Evolutionary conservation across 768 basidiomycete genomes (phyloP).

Genomic region (Leccinum fibrillosum): DNA sequence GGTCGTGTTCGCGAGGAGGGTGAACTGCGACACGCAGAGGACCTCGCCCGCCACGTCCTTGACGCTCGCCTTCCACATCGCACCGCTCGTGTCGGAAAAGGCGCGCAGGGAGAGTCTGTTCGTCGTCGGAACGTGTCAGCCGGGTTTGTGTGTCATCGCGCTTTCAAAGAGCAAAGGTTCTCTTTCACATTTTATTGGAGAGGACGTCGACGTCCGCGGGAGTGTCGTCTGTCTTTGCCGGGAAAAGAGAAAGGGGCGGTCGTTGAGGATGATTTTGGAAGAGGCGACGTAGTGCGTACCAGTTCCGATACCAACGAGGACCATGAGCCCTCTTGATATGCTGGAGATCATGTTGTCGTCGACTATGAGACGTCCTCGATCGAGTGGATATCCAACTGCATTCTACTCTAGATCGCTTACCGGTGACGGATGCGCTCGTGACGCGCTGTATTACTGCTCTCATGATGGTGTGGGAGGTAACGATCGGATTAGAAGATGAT

Average conservation of each 20-base stretch:
- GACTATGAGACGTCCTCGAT: conserved; percentile 45
- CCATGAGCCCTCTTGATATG: conserved; percentile 84
- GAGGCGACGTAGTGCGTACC: conserved; percentile 42
- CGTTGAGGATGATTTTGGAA: conserved; percentile 3
- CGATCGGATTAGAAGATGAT: neutral
- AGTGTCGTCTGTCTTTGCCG: conserved; percentile 68
- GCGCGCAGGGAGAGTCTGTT: conserved; percentile 47
- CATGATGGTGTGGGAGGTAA: conserved; percentile 44
- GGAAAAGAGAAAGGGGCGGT: neutral
- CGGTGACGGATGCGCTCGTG: conserved; percentile 78
- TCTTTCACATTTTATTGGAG: conserved; percentile 81
- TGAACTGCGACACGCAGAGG: conserved; percentile 94
- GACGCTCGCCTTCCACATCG: conserved; percentile 86
- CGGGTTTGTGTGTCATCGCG: neutral
- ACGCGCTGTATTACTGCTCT: conserved; percentile 86
- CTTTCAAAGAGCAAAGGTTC: conserved; percentile 15
- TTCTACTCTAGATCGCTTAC: conserved; percentile 35
- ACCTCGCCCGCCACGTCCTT: conserved; percentile 89
- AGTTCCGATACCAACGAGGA: conserved; percentile 84
- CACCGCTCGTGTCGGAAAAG: conserved; percentile 59
- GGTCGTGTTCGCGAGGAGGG: conserved; percentile 78
- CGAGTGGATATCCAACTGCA: neutral
- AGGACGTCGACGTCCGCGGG: conserved; percentile 65
- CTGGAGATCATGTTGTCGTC: conserved; percentile 75
- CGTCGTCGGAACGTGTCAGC: conserved; percentile 6